Base-by-base conservation (phyloP, 2,329 filamentous ascomycete genomes). In the Fusarium cyanostomum region DNA sequence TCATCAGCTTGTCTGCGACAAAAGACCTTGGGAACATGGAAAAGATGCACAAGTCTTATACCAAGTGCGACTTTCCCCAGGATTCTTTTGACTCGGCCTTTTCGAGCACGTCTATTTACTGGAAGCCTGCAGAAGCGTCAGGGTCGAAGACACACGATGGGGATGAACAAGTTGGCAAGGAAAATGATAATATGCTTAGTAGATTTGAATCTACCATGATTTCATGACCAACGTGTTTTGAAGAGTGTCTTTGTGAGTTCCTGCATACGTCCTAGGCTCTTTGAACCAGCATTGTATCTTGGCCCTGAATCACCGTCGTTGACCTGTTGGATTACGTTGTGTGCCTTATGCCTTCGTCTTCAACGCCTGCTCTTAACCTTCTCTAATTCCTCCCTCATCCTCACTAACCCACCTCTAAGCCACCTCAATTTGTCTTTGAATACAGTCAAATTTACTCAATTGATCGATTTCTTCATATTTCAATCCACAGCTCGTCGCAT, bases 81-180 rank as follows among this genome's bases (percentile, higher is more conserved):
- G 69, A 72, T n/a, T 45, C 44, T 0, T 55, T 55, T 6, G 56
- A 62, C 12, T 49, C 56, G 6, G 66, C 67, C 0, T 74, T 74
- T 38, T 71, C 64, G 1, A 69, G 64, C 15, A 74, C 72, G 12
- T 61, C 49, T 34, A 67, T 74, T 7, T 74, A 72, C 43, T 74
- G 71, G 68, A 67, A 52, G 27, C 60, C 56, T 21, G 24, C 13
- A 7, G 13, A 4, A 38, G 27, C 11, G 35, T 13, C 18, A 30
- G 15, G 33, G 11, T 6, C 43, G 41, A 24, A 42, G 34, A 42
- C 35, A 28, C 11, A 15, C n/a, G 18, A 38, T 10, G 39, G 48
- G 11, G 15, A 35, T n/a, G 16, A n/a, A 15, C 11, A 18, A 33
- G 44, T 46, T 8, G 41, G 34, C 2, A 16, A 41, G 13, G 42